A percentile compares a stretch with the other conserved stretches of the same genome.
Conservation (phyloP, 2,329 filamentous ascomycete species). For the Cercospora sesami region DNA sequence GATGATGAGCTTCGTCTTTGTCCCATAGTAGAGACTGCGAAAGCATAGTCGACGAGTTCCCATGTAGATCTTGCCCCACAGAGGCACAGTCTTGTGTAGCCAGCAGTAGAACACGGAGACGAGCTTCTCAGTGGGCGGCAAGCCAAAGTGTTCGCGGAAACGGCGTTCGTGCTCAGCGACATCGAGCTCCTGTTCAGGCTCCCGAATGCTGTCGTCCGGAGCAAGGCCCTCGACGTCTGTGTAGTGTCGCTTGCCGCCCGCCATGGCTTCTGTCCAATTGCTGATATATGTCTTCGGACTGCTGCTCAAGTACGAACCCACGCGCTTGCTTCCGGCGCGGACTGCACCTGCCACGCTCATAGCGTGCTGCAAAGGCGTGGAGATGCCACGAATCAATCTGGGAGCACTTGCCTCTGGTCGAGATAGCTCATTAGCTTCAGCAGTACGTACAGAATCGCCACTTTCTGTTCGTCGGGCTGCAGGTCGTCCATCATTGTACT, state of each 20-base stretch:
- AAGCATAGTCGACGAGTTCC: constrained; percentile 88
- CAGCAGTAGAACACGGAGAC: constrained; percentile 91
- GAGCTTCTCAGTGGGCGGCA: constrained; percentile 79
- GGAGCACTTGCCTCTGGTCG: constrained; percentile 17
- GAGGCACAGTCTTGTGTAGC: constrained; percentile 81
- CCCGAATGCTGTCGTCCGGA: constrained; percentile 63
- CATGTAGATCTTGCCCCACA: constrained; percentile 96
- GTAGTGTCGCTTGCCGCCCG: constrained; percentile 87
- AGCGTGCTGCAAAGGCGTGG: constrained; percentile 26
- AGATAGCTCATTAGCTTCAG: constrained; percentile 13
- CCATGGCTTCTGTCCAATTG: constrained; percentile 97
- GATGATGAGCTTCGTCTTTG: constrained; percentile 85
- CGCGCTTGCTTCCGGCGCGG: constrained; percentile 69
- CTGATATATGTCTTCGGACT: constrained; percentile 96
- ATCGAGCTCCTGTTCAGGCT: constrained; percentile 58
- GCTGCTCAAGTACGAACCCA: constrained; percentile 67
- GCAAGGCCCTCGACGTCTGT: constrained; percentile 65
- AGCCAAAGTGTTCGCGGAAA: constrained; percentile 85
- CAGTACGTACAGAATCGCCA: constrained; percentile 22
- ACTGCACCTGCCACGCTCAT: constrained; percentile 28
- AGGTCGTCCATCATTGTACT: constrained; percentile 9
- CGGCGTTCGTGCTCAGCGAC: constrained; percentile 60
- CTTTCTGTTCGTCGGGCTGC: constrained; percentile 18
- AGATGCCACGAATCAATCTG: constrained; percentile 27
- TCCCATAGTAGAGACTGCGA: constrained; percentile 83